These are phyloP conservation scores for Paxillus ammoniavirescens DNA, from an alignment of 768 basidiomycete species.

Conservation along the genomic window DNA sequence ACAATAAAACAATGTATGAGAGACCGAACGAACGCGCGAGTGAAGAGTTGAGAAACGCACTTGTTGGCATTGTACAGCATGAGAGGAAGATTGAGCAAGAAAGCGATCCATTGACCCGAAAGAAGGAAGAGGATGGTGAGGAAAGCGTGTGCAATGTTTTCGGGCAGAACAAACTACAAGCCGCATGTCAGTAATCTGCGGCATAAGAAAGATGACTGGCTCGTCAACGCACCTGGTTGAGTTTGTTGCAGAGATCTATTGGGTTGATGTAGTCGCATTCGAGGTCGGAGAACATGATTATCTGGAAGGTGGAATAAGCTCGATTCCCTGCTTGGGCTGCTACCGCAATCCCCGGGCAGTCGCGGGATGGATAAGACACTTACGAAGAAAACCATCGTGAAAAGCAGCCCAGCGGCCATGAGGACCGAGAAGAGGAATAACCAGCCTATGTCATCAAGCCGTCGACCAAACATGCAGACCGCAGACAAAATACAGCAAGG, in stretches of 20 bases:
- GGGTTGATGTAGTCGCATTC: constrained; percentile 99
- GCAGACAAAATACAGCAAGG: neutral
- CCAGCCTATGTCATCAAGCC: constrained; percentile 64
- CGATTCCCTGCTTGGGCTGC: neutral
- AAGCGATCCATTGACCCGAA: constrained; percentile 92
- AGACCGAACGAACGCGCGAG: neutral
- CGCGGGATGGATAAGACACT: constrained; percentile 34
- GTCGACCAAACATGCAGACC: neutral
- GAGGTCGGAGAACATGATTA: constrained; percentile 99
- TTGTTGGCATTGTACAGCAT: constrained; percentile 93
- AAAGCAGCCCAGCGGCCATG: constrained; percentile 90
- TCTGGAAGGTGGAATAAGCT: constrained; percentile 46
- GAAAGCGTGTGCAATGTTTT: constrained; percentile 93
- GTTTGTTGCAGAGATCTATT: constrained; percentile 99
- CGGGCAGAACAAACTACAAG: constrained; percentile 92
- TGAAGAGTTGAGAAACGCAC: constrained; percentile 44
- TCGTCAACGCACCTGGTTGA: constrained; percentile 75
- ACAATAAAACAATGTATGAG: neutral
- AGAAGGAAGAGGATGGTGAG: constrained; percentile 89
- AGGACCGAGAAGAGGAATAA: constrained; percentile 96
- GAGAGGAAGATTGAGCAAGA: constrained; percentile 86
- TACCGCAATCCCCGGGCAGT: neutral
- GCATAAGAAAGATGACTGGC: neutral
- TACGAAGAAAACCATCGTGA: constrained; percentile 99
- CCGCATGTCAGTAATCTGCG: neutral